Evolutionary conservation across 306 rosid species (phyloP).

Genomic region (Pachyrhizus erosus): DNA sequence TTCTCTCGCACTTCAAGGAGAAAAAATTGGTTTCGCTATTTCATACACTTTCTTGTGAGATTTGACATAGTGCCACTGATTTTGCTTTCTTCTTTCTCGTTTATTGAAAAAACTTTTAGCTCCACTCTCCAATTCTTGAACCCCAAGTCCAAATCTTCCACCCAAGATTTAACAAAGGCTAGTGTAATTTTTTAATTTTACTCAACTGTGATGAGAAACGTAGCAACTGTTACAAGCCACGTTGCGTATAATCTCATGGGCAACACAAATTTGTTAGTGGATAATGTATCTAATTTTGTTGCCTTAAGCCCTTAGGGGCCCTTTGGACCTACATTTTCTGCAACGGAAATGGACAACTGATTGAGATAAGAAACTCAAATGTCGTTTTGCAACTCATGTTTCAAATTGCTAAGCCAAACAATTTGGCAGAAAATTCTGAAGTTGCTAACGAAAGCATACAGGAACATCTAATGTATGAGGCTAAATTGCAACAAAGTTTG

Average conservation of each 20-base stretch:
- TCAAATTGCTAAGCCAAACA: neutral
- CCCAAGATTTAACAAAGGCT: neutral
- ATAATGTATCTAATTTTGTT: conserved; percentile 55
- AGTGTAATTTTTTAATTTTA: conserved; percentile 38
- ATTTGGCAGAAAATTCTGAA: neutral
- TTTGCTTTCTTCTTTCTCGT: neutral
- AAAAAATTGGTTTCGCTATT: neutral
- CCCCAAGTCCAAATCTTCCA: neutral
- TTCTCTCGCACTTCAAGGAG: neutral
- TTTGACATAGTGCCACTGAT: neutral
- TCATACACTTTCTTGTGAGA: neutral
- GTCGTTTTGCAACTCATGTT: neutral
- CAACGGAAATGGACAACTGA: conserved; percentile 51
- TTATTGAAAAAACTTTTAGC: neutral
- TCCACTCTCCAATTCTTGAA: conserved; percentile 15
- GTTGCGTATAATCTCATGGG: conserved; percentile 76
- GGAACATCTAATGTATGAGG: neutral
- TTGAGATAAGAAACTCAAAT: neutral
- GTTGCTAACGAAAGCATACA: neutral
- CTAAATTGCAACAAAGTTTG: neutral
- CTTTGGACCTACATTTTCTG: conserved; percentile 75
- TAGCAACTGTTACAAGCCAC: conserved; percentile 59
- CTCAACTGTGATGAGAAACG: conserved; percentile 56
- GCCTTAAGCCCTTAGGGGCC: conserved; percentile 80
- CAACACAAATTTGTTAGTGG: conserved; percentile 61